Base-by-base conservation (phyloP, 176 grass and related monocot genomes). In the Rhipidocladum racemiflorum region DNA sequence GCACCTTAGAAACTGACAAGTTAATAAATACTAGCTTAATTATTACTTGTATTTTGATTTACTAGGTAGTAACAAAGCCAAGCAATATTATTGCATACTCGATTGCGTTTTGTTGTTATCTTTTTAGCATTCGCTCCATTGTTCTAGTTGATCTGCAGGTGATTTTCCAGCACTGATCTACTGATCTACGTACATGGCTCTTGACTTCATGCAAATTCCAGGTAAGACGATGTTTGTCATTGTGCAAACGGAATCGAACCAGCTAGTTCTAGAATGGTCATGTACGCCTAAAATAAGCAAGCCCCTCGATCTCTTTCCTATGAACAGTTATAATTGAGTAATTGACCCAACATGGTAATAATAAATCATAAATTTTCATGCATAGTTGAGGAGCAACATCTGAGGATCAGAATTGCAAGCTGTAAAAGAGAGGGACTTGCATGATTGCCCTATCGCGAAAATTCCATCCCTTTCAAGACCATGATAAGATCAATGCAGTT, bases 401-500 rank as follows among this genome's bases (percentile, higher is more conserved):
- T 65, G 35, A 81, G n/a, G 55, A 71, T 46, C 21, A 70, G 16
- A 72, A 46, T 39, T 36, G 45, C 69, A 71, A 89, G 77, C 71
- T 76, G 77, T 81, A 53, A 62, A 16, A 81, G 57, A 71, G 28
- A 35, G 20, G 45, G 25, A 51, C 18, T 25, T 70, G 6, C 25
- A 28, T 16, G 66, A 25, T 4, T 25, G 45, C 27, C 76, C 21
- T 48, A 70, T 63, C 71, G 14, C 0, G 14, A 29, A 76, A 64
- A 85, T 57, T 39, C 45, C 15, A 71, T 81, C 82, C 54, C 36
- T 85, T 55, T 85, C 77, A 63, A 27, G 20, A n/a, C 11, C 57
- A 76, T 85, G 87, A 76, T 81, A 75, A 85, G 54, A 89, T 54
- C 87, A 57, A 85, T 70, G 77, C 16, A 68, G 25, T 39, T 35